Percentiles rank a stretch among this genome's conserved stretches.
phyloP scores from a whole-genome alignment of 768 basidiomycete species.

The Hygrophoropsis aurantiaca region DNA sequence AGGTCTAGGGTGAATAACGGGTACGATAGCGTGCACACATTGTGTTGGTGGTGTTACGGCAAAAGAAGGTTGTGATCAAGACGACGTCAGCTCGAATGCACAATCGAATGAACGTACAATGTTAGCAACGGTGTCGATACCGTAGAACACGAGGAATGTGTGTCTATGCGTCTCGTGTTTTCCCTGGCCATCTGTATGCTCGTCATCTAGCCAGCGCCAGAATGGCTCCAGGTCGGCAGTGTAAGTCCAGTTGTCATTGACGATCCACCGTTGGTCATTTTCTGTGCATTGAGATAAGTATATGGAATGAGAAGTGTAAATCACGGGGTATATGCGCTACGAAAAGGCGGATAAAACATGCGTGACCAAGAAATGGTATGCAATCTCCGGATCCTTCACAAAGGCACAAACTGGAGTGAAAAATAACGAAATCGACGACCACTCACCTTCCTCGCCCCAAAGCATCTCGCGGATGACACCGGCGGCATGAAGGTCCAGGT shows the following conservation, averaged over 20 bases:
- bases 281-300: conserved; percentile 28
- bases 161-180: conserved; percentile 24
- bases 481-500: conserved; percentile 51
- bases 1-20: conserved; percentile 32
- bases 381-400: not conserved
- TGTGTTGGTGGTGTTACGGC: too few relatives aligned
- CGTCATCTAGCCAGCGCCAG: conserved; percentile 21
- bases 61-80: too few relatives aligned
- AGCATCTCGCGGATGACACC: conserved; percentile 56
- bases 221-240: conserved; percentile 52
- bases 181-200: conserved; percentile 8
- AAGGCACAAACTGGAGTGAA: not conserved
- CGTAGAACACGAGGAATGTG: conserved; percentile 54
- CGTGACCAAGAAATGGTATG: too few relatives aligned
- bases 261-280: conserved; percentile 55
- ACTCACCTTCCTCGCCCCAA: conserved; percentile 50
- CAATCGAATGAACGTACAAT: conserved; percentile 38
- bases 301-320: not conserved
- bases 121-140: conserved; percentile 57
- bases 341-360: too few relatives aligned
- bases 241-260: conserved; percentile 59
- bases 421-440: too few relatives aligned
- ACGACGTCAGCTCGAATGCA: too few relatives aligned
- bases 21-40: too few relatives aligned
- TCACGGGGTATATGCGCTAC: not conserved